Conservation (phyloP, 495 filamentous ascomycete species). For the Daldinia caldariorum region DNA sequence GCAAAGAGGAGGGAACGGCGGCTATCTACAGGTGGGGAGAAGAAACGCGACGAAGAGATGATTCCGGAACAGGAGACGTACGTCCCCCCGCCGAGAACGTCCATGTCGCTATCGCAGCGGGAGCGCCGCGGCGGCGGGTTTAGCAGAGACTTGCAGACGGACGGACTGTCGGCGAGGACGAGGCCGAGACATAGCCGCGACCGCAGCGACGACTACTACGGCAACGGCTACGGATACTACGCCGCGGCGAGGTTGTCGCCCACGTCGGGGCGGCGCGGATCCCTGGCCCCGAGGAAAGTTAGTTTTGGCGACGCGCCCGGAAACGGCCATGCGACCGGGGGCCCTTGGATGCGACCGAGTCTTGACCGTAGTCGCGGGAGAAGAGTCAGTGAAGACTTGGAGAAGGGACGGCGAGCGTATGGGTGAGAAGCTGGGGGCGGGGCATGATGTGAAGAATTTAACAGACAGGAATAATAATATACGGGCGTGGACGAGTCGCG, state of each 20-base stretch:
- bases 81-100: constrained; percentile 22
- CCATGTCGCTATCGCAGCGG: constrained; percentile 32
- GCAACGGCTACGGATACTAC: constrained; percentile 31
- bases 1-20: not conserved
- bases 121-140: constrained; percentile 9
- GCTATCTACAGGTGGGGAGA: not conserved
- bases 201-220: constrained; percentile 34
- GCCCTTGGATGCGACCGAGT: constrained; percentile 38
- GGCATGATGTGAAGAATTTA: not conserved
- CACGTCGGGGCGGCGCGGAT: constrained; percentile 15
- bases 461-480: not conserved
- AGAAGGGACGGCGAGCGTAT: constrained; percentile 35
- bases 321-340: constrained; percentile 2
- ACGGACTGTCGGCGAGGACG: not conserved
- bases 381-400: constrained; percentile 38
- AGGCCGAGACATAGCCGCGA: constrained; percentile 28
- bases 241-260: constrained; percentile 31
- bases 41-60: constrained; percentile 4
- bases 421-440: not conserved
- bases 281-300: constrained; percentile 24
- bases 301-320: constrained; percentile 37
- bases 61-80: constrained; percentile 7
- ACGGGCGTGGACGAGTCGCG: not conserved
- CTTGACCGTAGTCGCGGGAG: constrained; percentile 31
- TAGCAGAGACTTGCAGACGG: constrained; percentile 8